A percentile compares a stretch with the other conserved stretches of the same genome.
These are phyloP conservation scores for Diaporthe nobilis DNA, from an alignment of 2,329 filamentous ascomycete genomes.

Conservation along the genomic window DNA sequence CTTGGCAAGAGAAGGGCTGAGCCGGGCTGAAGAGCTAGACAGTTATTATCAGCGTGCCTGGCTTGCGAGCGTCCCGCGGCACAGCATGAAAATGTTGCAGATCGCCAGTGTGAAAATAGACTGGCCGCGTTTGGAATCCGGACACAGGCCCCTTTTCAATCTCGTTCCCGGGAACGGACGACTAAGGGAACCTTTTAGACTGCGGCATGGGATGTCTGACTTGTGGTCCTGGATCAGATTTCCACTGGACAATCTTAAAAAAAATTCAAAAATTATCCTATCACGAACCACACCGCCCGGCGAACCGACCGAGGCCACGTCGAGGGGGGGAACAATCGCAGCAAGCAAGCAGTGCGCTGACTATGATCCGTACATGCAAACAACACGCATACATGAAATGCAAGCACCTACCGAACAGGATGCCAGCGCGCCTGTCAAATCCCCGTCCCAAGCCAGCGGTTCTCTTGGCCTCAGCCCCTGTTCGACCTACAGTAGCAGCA, in stretches of 20 bases:
- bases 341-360: not conserved
- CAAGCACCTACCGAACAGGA: not conserved
- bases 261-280: not conserved
- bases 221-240: slow-evolving; percentile 23
- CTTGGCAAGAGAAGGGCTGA: not conserved
- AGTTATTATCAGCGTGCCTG: not conserved
- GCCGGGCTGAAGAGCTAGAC: not conserved
- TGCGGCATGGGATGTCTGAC: slow-evolving; percentile 16
- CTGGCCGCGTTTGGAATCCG: slow-evolving; percentile 18
- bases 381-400: not conserved
- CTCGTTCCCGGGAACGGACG: slow-evolving; percentile 22
- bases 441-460: slow-evolving; percentile 24
- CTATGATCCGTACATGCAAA: slow-evolving; percentile 25
- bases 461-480: slow-evolving; percentile 5
- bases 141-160: slow-evolving; percentile 31
- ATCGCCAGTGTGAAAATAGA: slow-evolving; percentile 26
- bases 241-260: slow-evolving; percentile 31
- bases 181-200: slow-evolving; percentile 21
- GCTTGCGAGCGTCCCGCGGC: not conserved
- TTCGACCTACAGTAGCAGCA: not conserved
- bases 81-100: slow-evolving; percentile 27
- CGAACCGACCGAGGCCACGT: slow-evolving; percentile 5
- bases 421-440: slow-evolving; percentile 15
- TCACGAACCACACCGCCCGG: slow-evolving; percentile 26
- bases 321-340: not conserved